Percentiles rank a stretch among this genome's conserved stretches.
These are phyloP conservation scores for Hylodesmum podocarpum DNA, from an alignment of 306 rosid species.

Conservation along the genomic window DNA sequence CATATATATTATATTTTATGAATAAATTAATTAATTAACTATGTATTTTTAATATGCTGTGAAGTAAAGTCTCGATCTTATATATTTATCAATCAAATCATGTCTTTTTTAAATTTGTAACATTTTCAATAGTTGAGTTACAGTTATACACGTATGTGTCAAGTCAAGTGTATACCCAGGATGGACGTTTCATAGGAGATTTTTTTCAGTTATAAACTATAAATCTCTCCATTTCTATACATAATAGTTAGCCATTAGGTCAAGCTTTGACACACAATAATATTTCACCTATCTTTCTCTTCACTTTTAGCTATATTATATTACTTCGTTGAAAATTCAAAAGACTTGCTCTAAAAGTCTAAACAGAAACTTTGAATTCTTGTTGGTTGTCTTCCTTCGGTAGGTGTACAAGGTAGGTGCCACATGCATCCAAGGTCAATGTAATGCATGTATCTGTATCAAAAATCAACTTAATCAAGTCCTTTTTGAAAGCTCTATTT, in stretches of 20 bases:
- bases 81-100: too few relatives aligned
- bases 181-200: neutral
- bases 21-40: too few relatives aligned
- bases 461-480: neutral
- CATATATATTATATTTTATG: too few relatives aligned
- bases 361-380: neutral
- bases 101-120: too few relatives aligned
- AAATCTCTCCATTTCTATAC: neutral
- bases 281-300: neutral
- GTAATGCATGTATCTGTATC: neutral
- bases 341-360: neutral
- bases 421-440: neutral
- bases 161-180: neutral
- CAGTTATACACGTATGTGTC: neutral
- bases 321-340: neutral
- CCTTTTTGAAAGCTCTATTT: neutral
- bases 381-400: neutral
- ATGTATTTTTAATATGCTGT: too few relatives aligned
- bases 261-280: too few relatives aligned
- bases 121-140: too few relatives aligned
- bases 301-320: neutral
- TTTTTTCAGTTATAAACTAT: neutral
- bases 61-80: too few relatives aligned
- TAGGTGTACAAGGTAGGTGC: neutral
- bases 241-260: too few relatives aligned